Base-by-base conservation (phyloP, 2,329 filamentous ascomycete genomes). In the Juglanconis sp. region DNA sequence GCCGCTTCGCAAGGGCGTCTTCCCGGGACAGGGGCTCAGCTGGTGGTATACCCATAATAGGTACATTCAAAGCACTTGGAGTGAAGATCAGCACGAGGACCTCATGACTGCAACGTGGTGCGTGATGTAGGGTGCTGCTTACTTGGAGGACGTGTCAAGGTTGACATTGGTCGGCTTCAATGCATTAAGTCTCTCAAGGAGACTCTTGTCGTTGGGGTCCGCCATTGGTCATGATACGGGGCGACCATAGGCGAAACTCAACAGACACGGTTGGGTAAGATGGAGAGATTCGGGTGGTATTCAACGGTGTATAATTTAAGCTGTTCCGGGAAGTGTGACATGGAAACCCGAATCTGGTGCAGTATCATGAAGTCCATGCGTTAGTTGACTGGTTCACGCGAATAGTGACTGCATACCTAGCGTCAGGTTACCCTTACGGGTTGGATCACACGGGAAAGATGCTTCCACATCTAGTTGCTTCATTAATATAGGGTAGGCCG, bases 121-220 rank as follows among this genome's bases (percentile, higher is more conserved):
- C 44, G 51, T 17, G 47, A 60, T 61, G 49, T 24, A 24, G 24
- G 24, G 24, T 24, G 56, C 54, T 66, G 61, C 71, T 72, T 79
- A 81, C 79, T 74, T 75, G 71, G 73, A 66, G 17, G 75, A 68
- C 24, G 66, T 61, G 24, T 73, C 72, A 53, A 76, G 66, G 35
- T 68, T 69, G 56, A 78, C 65, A 63, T 72, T 70, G 53, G 71
- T 73, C 4, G 74, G 67, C 69, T 79, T 77, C 42, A 86, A 72
- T 9, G 83, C 83, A 55, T 83, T 82, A 35, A 86, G 74, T 35
- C 83, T 79, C 59, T 82, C 79, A 30, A 85, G 71, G 31, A 86
- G 72, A 24, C 77, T 78, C 62, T 73, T 76, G 65, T 84, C 81
- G 13, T 49, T 35, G 11, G 56, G 44, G 34, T 56, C 54, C 30